Conservation (phyloP, 495 filamentous ascomycete species). For the Trichoderma asperelloides region DNA sequence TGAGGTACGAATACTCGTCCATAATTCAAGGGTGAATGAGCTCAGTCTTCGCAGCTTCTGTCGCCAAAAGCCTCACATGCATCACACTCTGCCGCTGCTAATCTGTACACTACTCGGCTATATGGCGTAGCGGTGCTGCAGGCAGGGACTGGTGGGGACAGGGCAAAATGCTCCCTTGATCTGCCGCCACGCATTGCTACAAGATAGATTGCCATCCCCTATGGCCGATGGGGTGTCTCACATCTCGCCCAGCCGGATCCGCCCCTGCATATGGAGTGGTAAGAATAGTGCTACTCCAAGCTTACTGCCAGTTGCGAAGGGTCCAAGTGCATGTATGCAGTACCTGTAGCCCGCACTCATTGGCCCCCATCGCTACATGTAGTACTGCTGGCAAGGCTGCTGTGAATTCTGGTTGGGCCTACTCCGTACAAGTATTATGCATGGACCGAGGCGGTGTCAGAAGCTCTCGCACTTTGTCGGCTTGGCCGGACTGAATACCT, state of each 20-base stretch:
- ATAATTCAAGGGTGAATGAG: neutral
- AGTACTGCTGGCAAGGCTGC: neutral
- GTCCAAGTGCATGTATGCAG: neutral
- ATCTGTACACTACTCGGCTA: neutral
- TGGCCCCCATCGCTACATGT: neutral
- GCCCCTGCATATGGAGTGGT: slow-evolving; percentile 2
- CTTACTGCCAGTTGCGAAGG: neutral
- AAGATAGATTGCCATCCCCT: neutral
- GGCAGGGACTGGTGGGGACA: neutral
- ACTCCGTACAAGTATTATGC: neutral
- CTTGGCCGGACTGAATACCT: neutral
- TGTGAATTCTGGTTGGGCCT: no score
- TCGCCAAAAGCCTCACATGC: neutral
- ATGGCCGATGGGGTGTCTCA: neutral
- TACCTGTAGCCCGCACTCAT: neutral
- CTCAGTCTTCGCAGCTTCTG: neutral
- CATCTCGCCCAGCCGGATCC: neutral
- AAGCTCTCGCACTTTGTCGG: neutral
- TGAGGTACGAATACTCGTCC: neutral
- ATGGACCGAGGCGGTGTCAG: neutral
- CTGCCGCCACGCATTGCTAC: slow-evolving; percentile 2
- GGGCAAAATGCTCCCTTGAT: neutral
- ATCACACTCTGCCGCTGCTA: no score
- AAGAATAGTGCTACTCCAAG: neutral
- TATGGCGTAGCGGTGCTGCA: neutral